These are phyloP conservation scores for Geosmithia flava DNA, from an alignment of 2,329 filamentous ascomycete species.

Conservation along the genomic window DNA sequence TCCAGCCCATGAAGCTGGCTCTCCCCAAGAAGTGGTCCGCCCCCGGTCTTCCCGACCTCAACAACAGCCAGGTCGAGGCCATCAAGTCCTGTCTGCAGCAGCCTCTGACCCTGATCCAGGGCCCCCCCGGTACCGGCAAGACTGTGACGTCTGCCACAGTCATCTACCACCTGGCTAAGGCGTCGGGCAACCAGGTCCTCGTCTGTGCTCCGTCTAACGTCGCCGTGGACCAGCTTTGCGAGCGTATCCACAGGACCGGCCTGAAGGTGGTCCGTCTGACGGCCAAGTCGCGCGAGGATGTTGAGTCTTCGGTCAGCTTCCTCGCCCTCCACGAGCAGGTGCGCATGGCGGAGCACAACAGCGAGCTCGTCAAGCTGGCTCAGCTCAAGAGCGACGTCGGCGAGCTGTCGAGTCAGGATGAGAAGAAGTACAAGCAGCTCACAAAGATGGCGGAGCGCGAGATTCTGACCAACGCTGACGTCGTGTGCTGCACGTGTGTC, in stretches of 20 bases:
- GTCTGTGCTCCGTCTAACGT: slow-evolving; percentile 98
- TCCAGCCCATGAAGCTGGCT: slow-evolving; percentile 89
- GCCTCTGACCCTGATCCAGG: slow-evolving; percentile 90
- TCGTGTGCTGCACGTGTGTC: slow-evolving; percentile 97
- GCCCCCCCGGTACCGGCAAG: slow-evolving; percentile 93
- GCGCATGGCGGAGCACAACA: slow-evolving; percentile 92
- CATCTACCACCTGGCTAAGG: slow-evolving; percentile 93
- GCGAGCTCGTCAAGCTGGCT: slow-evolving; percentile 82
- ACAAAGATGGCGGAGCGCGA: slow-evolving; percentile 90
- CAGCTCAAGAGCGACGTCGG: slow-evolving; percentile 87
- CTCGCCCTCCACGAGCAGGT: slow-evolving; percentile 94
- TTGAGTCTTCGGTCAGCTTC: slow-evolving; percentile 96
- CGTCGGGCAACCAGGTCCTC: slow-evolving; percentile 86
- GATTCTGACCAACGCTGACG: slow-evolving; percentile 88
- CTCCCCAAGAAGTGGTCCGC: slow-evolving; percentile 96
- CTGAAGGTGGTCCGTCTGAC: slow-evolving; percentile 95
- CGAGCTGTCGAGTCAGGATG: slow-evolving; percentile 86
- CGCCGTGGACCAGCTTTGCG: slow-evolving; percentile 93
- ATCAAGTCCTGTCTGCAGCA: slow-evolving; percentile 93
- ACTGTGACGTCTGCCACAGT: slow-evolving; percentile 98
- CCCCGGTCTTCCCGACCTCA: slow-evolving; percentile 85
- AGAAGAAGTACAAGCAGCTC: slow-evolving; percentile 96
- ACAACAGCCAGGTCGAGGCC: slow-evolving; percentile 88
- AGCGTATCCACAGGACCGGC: slow-evolving; percentile 88
- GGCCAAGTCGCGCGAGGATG: slow-evolving; percentile 97